Evolutionary conservation across 371 early-diverging fungal species (phyloP).

Genomic region (Chytridiales sp.): DNA sequence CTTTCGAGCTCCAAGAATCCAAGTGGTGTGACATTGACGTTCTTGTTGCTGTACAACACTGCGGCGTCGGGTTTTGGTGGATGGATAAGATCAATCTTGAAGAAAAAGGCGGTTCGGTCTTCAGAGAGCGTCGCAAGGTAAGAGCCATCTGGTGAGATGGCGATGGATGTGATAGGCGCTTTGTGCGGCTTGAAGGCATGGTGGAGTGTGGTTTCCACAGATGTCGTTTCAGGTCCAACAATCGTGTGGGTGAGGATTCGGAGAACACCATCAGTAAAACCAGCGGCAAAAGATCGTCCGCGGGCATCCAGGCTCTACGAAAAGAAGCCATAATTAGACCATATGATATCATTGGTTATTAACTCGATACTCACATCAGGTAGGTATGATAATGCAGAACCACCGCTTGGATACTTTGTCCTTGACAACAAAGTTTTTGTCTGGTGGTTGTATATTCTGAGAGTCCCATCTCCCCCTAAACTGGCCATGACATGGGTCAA

Average conservation of each 20-base stretch:
- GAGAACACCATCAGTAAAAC: conserved; percentile 51
- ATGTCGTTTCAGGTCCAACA: not conserved
- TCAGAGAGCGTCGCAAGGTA: conserved; percentile 44
- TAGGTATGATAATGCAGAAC: conserved; percentile 37
- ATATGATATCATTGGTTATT: not conserved
- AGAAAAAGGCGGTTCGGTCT: conserved; percentile 52
- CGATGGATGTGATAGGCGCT: conserved; percentile 34
- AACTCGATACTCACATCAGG: conserved; percentile 33
- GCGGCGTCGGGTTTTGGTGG: conserved; percentile 3
- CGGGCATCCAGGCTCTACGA: conserved; percentile 40
- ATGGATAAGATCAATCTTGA: conserved; percentile 31
- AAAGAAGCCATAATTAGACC: conserved; percentile 2
- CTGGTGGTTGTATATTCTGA: conserved; percentile 46
- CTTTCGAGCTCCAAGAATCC: conserved; percentile 42
- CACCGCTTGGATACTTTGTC: conserved; percentile 30
- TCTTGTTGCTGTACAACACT: conserved; percentile 23
- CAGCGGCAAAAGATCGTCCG: conserved; percentile 48
- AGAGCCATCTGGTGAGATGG: conserved; percentile 46
- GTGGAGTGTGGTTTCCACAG: conserved; percentile 38
- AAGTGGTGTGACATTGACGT: conserved; percentile 35
- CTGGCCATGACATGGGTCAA: conserved; percentile 36
- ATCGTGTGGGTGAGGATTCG: conserved; percentile 41
- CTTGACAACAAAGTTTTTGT: conserved; percentile 24
- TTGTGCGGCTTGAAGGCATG: conserved; percentile 53
- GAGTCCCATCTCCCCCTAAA: conserved; percentile 45